A percentile compares a stretch with the other conserved stretches of the same genome.
phyloP scores from a whole-genome alignment of 495 filamentous ascomycete genomes.

The Friedmanniomyces simplex region DNA sequence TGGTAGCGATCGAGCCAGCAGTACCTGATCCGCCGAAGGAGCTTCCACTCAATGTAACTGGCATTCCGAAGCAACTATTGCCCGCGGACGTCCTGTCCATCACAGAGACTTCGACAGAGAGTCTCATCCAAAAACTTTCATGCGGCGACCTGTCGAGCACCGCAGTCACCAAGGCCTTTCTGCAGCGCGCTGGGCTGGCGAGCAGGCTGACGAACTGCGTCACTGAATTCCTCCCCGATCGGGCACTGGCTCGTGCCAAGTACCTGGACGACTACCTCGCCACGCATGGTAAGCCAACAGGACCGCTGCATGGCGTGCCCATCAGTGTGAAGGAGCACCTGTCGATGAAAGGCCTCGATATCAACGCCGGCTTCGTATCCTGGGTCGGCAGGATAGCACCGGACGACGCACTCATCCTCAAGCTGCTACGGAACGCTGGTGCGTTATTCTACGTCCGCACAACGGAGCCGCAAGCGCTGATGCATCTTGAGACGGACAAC shows the following conservation, averaged over 20 bases:
- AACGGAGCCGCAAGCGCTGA: slow-evolving; percentile 47
- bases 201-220: slow-evolving; percentile 51
- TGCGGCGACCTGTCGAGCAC: slow-evolving; percentile 35
- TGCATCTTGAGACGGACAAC: slow-evolving; percentile 48
- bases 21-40: slow-evolving; percentile 27
- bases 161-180: slow-evolving; percentile 46
- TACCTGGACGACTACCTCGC: slow-evolving; percentile 29
- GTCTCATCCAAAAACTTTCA: slow-evolving; percentile 37
- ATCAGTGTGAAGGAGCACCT: slow-evolving; percentile 60
- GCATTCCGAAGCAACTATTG: slow-evolving; percentile 36
- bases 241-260: slow-evolving; percentile 27
- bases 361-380: slow-evolving; percentile 39
- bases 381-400: slow-evolving; percentile 35
- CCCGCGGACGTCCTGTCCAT: slow-evolving; percentile 39
- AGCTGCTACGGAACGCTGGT: slow-evolving; percentile 39
- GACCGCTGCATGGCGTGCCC: slow-evolving; percentile 58
- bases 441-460: slow-evolving; percentile 43
- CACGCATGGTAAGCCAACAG: slow-evolving; percentile 35
- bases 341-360: slow-evolving; percentile 44
- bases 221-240: slow-evolving; percentile 52
- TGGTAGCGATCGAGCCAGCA: slow-evolving; percentile 33
- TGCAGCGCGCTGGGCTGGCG: slow-evolving; percentile 48
- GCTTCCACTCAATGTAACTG: slow-evolving; percentile 36
- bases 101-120: slow-evolving; percentile 39
- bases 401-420: slow-evolving; percentile 38